Evolutionary conservation across 805 yeast species (phyloP).

Genomic region (Wickerhamomyces queroliae): DNA sequence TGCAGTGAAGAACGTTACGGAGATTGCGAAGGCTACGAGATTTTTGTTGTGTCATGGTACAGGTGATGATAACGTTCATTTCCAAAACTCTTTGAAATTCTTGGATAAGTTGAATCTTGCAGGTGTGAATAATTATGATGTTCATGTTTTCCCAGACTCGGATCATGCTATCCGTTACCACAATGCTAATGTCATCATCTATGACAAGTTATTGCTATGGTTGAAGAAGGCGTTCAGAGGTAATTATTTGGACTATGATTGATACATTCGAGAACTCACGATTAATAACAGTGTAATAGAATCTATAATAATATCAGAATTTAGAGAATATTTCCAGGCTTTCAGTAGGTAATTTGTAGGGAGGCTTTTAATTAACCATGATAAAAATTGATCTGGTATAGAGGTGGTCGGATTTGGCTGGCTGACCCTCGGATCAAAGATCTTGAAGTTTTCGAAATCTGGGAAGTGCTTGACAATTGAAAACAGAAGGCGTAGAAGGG

Average conservation of each 20-base stretch:
- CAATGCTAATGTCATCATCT: conserved; percentile 65
- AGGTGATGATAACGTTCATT: conserved; percentile 96
- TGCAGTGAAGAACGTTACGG: conserved; percentile 49
- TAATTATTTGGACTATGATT: conserved; percentile 23
- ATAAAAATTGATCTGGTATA: too few species aligned
- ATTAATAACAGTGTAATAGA: too few species aligned
- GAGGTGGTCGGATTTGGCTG: not conserved
- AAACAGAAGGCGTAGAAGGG: too few species aligned
- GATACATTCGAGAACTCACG: too few species aligned
- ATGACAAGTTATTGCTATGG: conserved; percentile 65
- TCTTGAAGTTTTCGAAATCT: not conserved
- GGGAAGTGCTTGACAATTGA: too few species aligned
- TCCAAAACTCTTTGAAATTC: conserved; percentile 79
- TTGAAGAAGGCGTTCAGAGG: conserved; percentile 53
- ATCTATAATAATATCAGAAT: not conserved
- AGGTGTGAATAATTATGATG: conserved; percentile 79
- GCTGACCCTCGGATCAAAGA: not conserved
- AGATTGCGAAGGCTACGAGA: conserved; percentile 52
- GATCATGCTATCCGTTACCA: conserved; percentile 72
- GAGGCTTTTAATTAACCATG: too few species aligned
- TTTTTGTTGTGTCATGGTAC: conserved; percentile 93
- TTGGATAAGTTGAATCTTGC: conserved; percentile 67
- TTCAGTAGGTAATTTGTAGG: not conserved
- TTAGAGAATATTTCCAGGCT: not conserved
- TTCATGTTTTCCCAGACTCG: conserved; percentile 76